phyloP scores from a whole-genome alignment of 78 protist species.

The Chrysochromulina tobinii region DNA sequence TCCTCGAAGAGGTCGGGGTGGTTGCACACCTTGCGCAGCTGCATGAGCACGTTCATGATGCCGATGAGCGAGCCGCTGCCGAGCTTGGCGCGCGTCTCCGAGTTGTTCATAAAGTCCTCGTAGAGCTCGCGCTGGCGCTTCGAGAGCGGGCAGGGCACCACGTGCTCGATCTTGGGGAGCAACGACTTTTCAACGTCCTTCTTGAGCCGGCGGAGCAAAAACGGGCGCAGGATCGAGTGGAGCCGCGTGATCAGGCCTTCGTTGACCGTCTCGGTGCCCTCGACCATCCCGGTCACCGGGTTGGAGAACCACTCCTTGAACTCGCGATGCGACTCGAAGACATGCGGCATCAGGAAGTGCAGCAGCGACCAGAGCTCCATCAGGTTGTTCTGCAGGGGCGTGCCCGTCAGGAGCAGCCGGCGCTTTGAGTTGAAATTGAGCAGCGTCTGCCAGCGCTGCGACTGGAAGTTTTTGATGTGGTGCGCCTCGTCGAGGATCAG shows the following conservation, averaged over 20 bases:
- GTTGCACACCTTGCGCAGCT: conserved; percentile 89
- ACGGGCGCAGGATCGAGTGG: conserved; percentile 87
- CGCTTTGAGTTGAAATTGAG: conserved; percentile 71
- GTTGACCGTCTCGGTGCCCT: conserved; percentile 55
- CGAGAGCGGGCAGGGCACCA: conserved; percentile 73
- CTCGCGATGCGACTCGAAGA: conserved; percentile 79
- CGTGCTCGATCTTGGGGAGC: conserved; percentile 78
- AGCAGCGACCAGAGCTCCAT: conserved; percentile 97
- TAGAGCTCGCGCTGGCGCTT: conserved; percentile 82
- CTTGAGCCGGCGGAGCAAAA: conserved; percentile 92
- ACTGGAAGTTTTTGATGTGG: conserved; percentile 86
- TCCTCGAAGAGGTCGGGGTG: conserved; percentile 91
- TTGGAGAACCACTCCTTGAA: conserved; percentile 82
- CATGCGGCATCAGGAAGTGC: conserved; percentile 92
- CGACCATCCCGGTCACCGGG: conserved; percentile 76
- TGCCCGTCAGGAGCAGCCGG: conserved; percentile 90
- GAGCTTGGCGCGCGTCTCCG: conserved; percentile 62
- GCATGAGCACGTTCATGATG: conserved; percentile 83
- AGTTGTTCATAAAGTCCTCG: conserved; percentile 83
- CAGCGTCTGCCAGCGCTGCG: conserved; percentile 84
- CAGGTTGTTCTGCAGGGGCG: conserved; percentile 95
- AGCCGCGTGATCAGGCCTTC: conserved; percentile 60
- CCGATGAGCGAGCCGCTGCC: conserved; percentile 57
- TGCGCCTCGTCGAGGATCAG: conserved; percentile 97
- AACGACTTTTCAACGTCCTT: conserved; percentile 84